phyloP scores from a whole-genome alignment of 2,329 filamentous ascomycete genomes.

The Penicillium sp. region DNA sequence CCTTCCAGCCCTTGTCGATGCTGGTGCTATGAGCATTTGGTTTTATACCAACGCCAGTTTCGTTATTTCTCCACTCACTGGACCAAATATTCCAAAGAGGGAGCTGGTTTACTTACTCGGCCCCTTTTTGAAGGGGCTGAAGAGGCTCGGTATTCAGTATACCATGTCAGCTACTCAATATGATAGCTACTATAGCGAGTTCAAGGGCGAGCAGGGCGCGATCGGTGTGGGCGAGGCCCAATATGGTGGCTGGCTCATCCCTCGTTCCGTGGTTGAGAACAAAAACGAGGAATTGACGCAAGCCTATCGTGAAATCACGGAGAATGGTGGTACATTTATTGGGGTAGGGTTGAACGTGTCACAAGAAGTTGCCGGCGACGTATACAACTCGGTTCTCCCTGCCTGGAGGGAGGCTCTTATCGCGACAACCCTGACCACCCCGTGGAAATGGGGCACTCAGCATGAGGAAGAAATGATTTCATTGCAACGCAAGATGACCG shows the following conservation, averaged over 20 bases:
- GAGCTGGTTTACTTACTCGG: conserved; percentile 52
- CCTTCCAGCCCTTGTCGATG: conserved; percentile 55
- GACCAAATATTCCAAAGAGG: conserved; percentile 50
- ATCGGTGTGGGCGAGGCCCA: conserved; percentile 45
- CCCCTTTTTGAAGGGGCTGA: conserved; percentile 50
- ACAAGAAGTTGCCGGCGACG: conserved; percentile 43
- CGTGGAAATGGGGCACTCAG: conserved; percentile 42
- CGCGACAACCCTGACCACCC: conserved; percentile 37
- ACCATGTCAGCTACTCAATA: conserved; percentile 34
- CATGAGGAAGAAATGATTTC: conserved; percentile 35
- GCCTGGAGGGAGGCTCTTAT: conserved; percentile 52
- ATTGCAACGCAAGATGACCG: conserved; percentile 43
- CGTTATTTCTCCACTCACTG: conserved; percentile 52
- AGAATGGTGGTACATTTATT: conserved; percentile 39
- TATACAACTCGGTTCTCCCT: conserved; percentile 47
- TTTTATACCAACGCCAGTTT: conserved; percentile 57
- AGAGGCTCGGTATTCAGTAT: conserved; percentile 39
- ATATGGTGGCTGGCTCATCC: conserved; percentile 41
- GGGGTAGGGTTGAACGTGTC: conserved; percentile 47
- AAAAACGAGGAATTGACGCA: conserved; percentile 36
- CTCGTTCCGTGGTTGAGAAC: conserved; percentile 37
- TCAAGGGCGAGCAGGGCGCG: conserved; percentile 33
- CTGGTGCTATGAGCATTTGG: conserved; percentile 56
- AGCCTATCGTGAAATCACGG: conserved; percentile 40
- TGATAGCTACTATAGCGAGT: conserved; percentile 37